Conservation (phyloP, 495 filamentous ascomycete species). For the Pyronema omphalodes region DNA sequence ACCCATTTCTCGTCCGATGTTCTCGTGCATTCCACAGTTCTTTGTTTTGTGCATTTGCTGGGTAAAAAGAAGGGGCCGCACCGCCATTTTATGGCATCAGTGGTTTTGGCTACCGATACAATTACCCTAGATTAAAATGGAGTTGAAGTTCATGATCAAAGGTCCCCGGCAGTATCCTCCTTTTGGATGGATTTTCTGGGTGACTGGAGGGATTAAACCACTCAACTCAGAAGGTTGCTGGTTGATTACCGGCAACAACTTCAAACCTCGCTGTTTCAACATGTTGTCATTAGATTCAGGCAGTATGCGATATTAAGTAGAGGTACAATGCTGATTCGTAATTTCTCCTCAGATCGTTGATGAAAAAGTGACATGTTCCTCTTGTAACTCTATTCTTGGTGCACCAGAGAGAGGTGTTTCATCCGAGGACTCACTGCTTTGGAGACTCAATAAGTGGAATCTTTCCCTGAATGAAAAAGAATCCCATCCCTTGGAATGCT, state of each 20-base stretch:
- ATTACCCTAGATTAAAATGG: constrained; percentile 57
- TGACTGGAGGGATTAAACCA: constrained; percentile 8
- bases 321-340: constrained; percentile 12
- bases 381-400: constrained; percentile 13
- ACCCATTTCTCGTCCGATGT: background rate
- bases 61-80: constrained; percentile 73
- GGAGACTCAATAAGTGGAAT: constrained; percentile 21
- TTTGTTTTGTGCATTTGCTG: constrained; percentile 18
- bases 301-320: constrained; percentile 16
- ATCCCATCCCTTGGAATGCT: constrained; percentile 27
- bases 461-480: constrained; percentile 31
- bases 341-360: background rate
- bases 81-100: constrained; percentile 26
- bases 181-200: constrained; percentile 21
- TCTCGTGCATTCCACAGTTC: background rate
- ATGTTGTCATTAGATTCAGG: constrained; percentile 28
- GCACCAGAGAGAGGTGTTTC: constrained; percentile 3
- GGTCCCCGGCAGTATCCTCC: constrained; percentile 23
- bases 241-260: constrained; percentile 26
- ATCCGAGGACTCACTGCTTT: constrained; percentile 3
- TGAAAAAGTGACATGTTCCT: background rate
- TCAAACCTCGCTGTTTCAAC: constrained; percentile 35
- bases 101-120: constrained; percentile 74
- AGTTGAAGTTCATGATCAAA: constrained; percentile 15
- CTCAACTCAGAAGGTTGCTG: constrained; percentile 25